phyloP scores from a whole-genome alignment of 2,329 filamentous ascomycete genomes.

The Botrytis hyacinthi region DNA sequence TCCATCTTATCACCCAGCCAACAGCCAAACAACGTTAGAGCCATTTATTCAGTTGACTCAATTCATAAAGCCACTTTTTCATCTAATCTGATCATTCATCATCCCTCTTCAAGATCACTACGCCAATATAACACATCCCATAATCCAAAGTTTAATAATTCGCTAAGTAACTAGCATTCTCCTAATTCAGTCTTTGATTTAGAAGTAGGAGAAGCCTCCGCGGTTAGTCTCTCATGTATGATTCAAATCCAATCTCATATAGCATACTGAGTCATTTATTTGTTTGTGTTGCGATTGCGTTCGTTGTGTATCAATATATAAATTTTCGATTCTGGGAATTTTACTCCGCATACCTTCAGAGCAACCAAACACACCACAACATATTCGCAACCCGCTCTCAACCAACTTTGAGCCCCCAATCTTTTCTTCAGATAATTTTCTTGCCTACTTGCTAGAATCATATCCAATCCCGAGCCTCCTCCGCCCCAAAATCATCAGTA shows the following conservation, averaged over 20 bases:
- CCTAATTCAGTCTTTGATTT: neutral
- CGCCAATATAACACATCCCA: neutral
- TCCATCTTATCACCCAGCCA: neutral
- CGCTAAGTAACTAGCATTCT: neutral
- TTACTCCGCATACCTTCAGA: neutral
- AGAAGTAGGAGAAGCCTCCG: neutral
- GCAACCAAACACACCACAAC: neutral
- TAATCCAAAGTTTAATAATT: neutral
- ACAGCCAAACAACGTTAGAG: neutral
- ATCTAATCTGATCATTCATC: neutral
- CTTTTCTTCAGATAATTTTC: neutral
- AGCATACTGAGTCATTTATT: neutral
- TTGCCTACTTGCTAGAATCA: neutral
- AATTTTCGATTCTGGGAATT: neutral
- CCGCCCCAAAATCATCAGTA: neutral
- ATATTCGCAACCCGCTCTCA: neutral
- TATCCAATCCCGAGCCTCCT: neutral
- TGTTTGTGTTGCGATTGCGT: neutral
- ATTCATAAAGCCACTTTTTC: neutral
- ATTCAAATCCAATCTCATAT: neutral
- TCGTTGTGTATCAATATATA: neutral
- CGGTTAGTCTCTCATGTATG: neutral
- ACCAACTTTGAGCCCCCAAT: slow-evolving; percentile 1
- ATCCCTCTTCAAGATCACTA: neutral
- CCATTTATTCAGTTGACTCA: neutral